Percentiles rank a stretch among this genome's conserved stretches.
These are phyloP conservation scores for Rhodotorula kratochvilovae DNA, from an alignment of 768 basidiomycete species.

Conservation along the genomic window DNA sequence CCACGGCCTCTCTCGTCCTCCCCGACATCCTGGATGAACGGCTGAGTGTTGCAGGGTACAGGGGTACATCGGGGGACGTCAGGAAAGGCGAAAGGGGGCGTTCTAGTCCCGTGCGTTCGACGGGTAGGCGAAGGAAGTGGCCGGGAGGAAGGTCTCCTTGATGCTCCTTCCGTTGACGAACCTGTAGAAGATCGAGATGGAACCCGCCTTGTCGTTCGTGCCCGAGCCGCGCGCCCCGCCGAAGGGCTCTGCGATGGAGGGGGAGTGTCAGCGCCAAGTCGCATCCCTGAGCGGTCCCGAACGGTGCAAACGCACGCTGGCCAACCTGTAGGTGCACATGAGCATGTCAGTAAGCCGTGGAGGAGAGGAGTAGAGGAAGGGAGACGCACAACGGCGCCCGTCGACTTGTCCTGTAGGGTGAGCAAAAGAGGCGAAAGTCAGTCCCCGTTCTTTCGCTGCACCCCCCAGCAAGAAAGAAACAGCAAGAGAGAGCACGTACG, in stretches of 20 bases:
- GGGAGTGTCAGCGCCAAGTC: background rate
- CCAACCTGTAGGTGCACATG: too few species aligned
- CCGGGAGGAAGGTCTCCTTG: conserved; percentile 59
- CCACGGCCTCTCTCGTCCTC: too few species aligned
- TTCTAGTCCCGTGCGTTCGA: background rate
- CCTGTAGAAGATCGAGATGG: conserved; percentile 59
- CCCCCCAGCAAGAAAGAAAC: too few species aligned
- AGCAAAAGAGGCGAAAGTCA: background rate
- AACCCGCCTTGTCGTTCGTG: conserved; percentile 93
- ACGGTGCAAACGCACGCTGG: too few species aligned
- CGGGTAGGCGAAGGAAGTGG: background rate
- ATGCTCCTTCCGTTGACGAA: conserved; percentile 84
- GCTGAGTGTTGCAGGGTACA: background rate
- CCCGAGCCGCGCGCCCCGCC: conserved; percentile 66
- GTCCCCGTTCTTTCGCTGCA: background rate
- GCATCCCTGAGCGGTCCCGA: background rate
- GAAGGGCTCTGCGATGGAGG: conserved; percentile 61
- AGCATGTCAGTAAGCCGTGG: too few species aligned
- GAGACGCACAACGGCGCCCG: conserved; percentile 88
- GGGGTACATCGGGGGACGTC: too few species aligned
- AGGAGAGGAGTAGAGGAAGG: background rate
- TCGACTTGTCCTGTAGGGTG: conserved; percentile 61
- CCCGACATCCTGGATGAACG: too few species aligned
- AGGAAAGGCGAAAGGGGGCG: background rate
- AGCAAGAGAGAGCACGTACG: background rate